Conservation (phyloP, 257 asterid species). For the Ocimum tenuiflorum region DNA sequence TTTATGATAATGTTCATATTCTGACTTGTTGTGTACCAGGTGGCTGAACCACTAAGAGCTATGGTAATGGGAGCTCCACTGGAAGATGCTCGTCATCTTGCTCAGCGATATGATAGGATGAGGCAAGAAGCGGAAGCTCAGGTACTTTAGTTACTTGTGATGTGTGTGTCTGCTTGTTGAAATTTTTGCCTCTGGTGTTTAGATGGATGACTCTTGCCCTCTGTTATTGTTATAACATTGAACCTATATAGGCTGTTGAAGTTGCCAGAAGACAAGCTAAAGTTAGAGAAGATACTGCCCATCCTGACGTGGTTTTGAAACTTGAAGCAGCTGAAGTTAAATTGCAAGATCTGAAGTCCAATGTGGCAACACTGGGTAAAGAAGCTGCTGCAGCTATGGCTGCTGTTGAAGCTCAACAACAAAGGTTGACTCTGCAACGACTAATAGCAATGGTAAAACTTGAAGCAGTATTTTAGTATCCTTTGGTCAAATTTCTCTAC, state of each 20-base stretch:
- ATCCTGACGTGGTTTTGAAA: constrained; percentile 72
- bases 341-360: constrained; percentile 75
- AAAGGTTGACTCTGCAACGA: constrained; percentile 84
- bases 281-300: constrained; percentile 78
- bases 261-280: constrained; percentile 81
- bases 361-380: constrained; percentile 72
- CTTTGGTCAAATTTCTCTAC: background rate
- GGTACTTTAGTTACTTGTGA: constrained; percentile 42
- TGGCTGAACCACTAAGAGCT: constrained; percentile 95
- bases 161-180: background rate
- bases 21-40: constrained; percentile 34
- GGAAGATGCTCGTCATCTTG: constrained; percentile 99
- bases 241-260: constrained; percentile 90
- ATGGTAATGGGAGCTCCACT: constrained; percentile 99
- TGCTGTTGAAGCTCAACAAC: constrained; percentile 97
- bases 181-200: background rate
- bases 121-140: constrained; percentile 96
- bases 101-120: constrained; percentile 94
- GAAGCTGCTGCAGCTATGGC: constrained; percentile 98
- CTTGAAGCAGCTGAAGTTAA: constrained; percentile 89
- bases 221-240: constrained; percentile 24
- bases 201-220: constrained; percentile 14
- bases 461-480: background rate
- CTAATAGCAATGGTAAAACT: constrained; percentile 73
- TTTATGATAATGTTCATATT: background rate